These are phyloP conservation scores for Aspergillus viridinutans DNA, from an alignment of 2,329 filamentous ascomycete species.

Conservation along the genomic window DNA sequence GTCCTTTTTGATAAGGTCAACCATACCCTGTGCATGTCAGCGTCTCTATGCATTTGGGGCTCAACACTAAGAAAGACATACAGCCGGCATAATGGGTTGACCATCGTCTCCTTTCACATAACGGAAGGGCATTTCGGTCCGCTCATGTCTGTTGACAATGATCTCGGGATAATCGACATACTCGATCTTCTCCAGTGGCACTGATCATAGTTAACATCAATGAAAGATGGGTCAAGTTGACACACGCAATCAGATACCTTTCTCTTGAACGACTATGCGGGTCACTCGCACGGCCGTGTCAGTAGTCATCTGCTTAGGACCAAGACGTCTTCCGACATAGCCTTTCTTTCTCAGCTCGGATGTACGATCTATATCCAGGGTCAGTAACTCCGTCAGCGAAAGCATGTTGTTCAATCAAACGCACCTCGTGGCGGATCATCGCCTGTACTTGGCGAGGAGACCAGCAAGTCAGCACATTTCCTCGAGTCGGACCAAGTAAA, in stretches of 20 bases:
- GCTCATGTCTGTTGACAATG: conserved; percentile 84
- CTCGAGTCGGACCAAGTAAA: neutral
- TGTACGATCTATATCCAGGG: conserved; percentile 67
- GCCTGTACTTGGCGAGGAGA: conserved; percentile 49
- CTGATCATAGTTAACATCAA: conserved; percentile 44
- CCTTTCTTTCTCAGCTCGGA: conserved; percentile 94
- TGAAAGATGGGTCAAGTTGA: neutral
- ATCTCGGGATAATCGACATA: conserved; percentile 89
- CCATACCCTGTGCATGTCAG: conserved; percentile 68
- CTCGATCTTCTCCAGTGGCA: conserved; percentile 69
- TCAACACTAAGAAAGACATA: conserved; percentile 44
- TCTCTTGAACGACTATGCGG: conserved; percentile 78
- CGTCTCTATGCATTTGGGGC: conserved; percentile 11
- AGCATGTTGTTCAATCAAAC: conserved; percentile 20
- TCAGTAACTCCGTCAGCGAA: conserved; percentile 3
- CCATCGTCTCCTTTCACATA: conserved; percentile 76
- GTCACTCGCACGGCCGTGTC: conserved; percentile 95
- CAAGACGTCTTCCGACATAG: conserved; percentile 79
- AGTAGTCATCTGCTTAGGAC: conserved; percentile 95
- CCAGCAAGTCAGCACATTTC: conserved; percentile 5
- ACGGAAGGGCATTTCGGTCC: conserved; percentile 95
- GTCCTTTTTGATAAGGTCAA: conserved; percentile 88
- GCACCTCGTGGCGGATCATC: conserved; percentile 90
- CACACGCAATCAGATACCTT: conserved; percentile 50
- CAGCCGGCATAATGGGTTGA: conserved; percentile 85